These are phyloP conservation scores for Tuber borchii DNA, from an alignment of 495 filamentous ascomycete species.

Conservation along the genomic window DNA sequence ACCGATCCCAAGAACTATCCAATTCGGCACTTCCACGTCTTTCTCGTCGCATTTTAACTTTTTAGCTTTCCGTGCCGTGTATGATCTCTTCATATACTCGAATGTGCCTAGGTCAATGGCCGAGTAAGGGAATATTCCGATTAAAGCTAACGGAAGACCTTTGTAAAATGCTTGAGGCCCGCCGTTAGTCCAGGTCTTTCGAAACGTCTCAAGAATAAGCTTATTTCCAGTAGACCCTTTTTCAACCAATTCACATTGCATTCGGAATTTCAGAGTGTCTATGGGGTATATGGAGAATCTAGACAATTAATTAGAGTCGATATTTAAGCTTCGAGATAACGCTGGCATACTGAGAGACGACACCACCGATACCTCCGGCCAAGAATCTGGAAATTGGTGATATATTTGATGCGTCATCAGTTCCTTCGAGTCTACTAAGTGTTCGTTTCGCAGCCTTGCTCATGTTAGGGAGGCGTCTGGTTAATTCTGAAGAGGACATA, in stretches of 20 bases:
- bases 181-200: conserved; percentile 72
- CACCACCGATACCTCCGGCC: conserved; percentile 81
- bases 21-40: conserved; percentile 81
- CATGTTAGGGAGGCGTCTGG: conserved; percentile 12
- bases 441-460: conserved; percentile 75
- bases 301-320: conserved; percentile 35
- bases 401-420: conserved; percentile 71
- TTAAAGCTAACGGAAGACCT: conserved; percentile 80
- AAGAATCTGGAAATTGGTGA: conserved; percentile 78
- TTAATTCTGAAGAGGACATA: not conserved
- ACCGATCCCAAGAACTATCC: conserved; percentile 83
- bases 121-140: conserved; percentile 96
- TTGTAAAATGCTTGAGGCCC: conserved; percentile 78
- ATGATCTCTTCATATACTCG: conserved; percentile 74
- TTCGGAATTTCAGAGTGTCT: conserved; percentile 95
- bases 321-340: conserved; percentile 12
- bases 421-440: conserved; percentile 80
- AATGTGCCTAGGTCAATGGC: conserved; percentile 95
- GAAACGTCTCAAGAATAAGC: conserved; percentile 71
- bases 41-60: conserved; percentile 67
- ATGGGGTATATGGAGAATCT: conserved; percentile 92
- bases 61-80: conserved; percentile 64
- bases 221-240: conserved; percentile 78
- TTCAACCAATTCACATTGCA: conserved; percentile 88
- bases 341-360: conserved; percentile 73